Evolutionary conservation across 1,284 basidiomycete genomes (phyloP).

Genomic region (Ustilago vetiveriae): DNA sequence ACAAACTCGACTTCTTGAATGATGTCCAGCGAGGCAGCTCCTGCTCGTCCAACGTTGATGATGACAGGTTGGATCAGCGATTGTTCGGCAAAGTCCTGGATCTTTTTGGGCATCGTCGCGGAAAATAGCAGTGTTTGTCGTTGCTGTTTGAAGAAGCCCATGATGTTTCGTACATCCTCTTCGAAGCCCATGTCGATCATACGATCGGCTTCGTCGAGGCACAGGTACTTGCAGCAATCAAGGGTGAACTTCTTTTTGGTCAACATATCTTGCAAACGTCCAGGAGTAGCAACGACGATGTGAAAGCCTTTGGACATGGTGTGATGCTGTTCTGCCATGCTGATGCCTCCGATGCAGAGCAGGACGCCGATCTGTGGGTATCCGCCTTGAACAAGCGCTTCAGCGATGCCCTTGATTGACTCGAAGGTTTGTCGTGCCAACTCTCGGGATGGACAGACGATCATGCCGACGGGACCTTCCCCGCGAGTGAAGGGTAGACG

Average conservation of each 20-base stretch:
- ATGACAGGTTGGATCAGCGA: conserved; percentile 90
- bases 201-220: conserved; percentile 98
- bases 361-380: conserved; percentile 81
- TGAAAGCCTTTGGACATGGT: conserved; percentile 89
- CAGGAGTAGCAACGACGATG: conserved; percentile 84
- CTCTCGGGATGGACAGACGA: conserved; percentile 75
- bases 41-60: conserved; percentile 96
- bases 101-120: conserved; percentile 98
- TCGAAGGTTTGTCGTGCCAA: conserved; percentile 84
- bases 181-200: conserved; percentile 99
- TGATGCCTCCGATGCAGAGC: conserved; percentile 96
- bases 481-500: conserved; percentile 88
- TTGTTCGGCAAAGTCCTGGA: conserved; percentile 97
- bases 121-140: conserved; percentile 96
- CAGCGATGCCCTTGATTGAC: conserved; percentile 86
- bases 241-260: conserved; percentile 92
- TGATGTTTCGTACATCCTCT: conserved; percentile 96
- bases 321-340: conserved; percentile 94
- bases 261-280: conserved; percentile 71
- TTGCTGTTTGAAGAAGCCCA: conserved; percentile 97
- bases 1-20: conserved; percentile 98
- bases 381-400: conserved; percentile 79
- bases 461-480: conserved; percentile 93
- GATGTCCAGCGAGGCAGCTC: conserved; percentile 95
- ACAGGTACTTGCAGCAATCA: conserved; percentile 81